These are phyloP conservation scores for Fusarium devonianum DNA, from an alignment of 2,329 filamentous ascomycete genomes.

Conservation along the genomic window DNA sequence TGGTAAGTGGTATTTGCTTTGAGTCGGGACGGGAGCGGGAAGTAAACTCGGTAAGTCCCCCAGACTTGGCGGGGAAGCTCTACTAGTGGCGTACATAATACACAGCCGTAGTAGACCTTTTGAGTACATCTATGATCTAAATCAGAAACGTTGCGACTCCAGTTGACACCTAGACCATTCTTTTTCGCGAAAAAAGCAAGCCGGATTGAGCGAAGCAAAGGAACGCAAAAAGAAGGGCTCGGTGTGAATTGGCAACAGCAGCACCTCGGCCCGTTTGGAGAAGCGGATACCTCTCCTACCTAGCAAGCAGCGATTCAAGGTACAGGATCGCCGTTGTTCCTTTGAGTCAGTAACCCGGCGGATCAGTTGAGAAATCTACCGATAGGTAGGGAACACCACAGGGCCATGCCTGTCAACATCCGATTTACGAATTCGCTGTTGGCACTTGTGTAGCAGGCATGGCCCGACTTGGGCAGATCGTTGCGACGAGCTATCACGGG, in stretches of 20 bases:
- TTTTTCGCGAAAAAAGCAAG: background rate
- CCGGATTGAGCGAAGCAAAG: background rate
- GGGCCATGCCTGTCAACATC: background rate
- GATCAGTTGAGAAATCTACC: background rate
- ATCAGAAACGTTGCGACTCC: too few relatives aligned
- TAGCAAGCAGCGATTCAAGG: background rate
- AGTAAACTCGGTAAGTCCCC: constrained; percentile 4
- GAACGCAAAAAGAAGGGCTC: background rate
- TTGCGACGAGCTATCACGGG: constrained; percentile 10
- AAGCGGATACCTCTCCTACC: background rate
- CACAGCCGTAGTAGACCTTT: too few relatives aligned
- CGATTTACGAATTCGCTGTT: constrained; percentile 1
- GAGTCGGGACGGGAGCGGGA: constrained; percentile 2
- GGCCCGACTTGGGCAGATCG: background rate
- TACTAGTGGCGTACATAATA: background rate
- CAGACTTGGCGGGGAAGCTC: background rate
- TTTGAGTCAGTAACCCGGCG: background rate
- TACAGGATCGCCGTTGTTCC: background rate
- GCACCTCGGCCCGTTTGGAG: background rate
- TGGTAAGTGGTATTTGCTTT: constrained; percentile 13
- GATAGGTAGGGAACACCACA: background rate
- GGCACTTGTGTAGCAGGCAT: constrained; percentile 4
- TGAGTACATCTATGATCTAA: too few relatives aligned
- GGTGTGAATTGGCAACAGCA: background rate
- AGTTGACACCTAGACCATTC: background rate